Evolutionary conservation across 345 rosid species (phyloP).

Genomic region (Camelina laxa): DNA sequence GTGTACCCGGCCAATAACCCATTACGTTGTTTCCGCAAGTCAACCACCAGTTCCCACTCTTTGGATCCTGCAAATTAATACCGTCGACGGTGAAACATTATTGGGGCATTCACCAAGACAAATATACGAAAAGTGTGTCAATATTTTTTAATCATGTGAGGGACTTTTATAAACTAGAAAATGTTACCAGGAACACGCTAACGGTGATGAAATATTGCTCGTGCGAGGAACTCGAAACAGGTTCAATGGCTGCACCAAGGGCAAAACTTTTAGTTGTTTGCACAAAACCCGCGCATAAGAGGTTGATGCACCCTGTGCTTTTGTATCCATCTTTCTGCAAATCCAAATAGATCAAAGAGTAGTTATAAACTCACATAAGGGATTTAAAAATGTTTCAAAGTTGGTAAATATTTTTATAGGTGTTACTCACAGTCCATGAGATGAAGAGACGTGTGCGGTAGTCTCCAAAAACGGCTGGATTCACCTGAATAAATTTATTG

Average conservation of each 20-base stretch:
- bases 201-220: constrained; percentile 37
- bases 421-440: constrained; percentile 50
- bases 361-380: background rate
- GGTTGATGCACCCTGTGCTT: constrained; percentile 52
- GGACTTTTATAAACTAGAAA: background rate
- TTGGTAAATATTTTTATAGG: background rate
- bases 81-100: background rate
- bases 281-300: constrained; percentile 57
- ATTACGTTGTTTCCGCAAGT: background rate
- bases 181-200: constrained; percentile 44
- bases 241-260: constrained; percentile 45
- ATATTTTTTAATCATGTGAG: too few species aligned
- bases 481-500: constrained; percentile 29
- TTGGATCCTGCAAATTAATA: constrained; percentile 48
- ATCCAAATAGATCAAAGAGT: background rate
- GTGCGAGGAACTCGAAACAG: background rate
- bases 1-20: constrained; percentile 56
- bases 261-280: constrained; percentile 43
- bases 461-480: constrained; percentile 43
- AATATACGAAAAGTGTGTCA: background rate
- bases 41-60: constrained; percentile 60
- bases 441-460: constrained; percentile 37
- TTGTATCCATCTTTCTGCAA: constrained; percentile 44
- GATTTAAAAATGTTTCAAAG: background rate
- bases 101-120: background rate